Conservation (phyloP, 352 stramenopile species). For the Pythium plurisporium region DNA sequence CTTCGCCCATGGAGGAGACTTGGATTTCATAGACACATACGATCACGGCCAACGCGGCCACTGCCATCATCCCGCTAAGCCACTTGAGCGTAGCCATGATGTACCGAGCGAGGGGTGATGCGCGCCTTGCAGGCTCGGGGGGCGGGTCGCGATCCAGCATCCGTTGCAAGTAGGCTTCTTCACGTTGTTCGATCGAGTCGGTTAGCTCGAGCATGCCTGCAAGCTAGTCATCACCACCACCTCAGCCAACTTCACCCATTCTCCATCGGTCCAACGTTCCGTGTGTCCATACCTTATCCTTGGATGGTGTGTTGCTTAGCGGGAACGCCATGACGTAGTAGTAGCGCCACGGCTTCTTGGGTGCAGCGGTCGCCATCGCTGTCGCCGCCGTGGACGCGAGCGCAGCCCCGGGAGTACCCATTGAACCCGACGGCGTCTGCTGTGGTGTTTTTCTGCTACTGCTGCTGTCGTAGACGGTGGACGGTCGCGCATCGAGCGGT, state of each 20-base stretch:
- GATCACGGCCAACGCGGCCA: neutral
- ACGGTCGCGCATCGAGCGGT: neutral
- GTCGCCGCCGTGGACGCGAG: slow-evolving; percentile 6
- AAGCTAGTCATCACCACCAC: slow-evolving; percentile 27
- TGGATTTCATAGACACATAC: slow-evolving; percentile 1
- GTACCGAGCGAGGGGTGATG: slow-evolving; percentile 13
- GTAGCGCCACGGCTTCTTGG: slow-evolving; percentile 65
- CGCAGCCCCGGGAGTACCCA: neutral
- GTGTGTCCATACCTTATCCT: slow-evolving; percentile 37
- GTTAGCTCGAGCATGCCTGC: slow-evolving; percentile 43
- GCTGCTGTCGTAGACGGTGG: neutral
- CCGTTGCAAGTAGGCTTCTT: slow-evolving; percentile 46
- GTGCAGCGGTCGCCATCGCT: slow-evolving; percentile 1
- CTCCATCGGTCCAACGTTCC: neutral
- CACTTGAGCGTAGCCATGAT: neutral
- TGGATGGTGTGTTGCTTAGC: slow-evolving; percentile 25
- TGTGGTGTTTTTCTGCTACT: too few species aligned
- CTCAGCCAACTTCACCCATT: neutral
- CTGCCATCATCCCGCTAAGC: neutral
- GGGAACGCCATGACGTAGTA: slow-evolving; percentile 64
- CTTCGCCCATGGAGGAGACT: neutral
- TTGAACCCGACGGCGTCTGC: too few species aligned
- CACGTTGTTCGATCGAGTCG: slow-evolving; percentile 34
- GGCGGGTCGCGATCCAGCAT: slow-evolving; percentile 30
- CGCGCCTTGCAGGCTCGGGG: neutral